phyloP scores from a whole-genome alignment of 352 stramenopile species.

The Phytophthora pisi region DNA sequence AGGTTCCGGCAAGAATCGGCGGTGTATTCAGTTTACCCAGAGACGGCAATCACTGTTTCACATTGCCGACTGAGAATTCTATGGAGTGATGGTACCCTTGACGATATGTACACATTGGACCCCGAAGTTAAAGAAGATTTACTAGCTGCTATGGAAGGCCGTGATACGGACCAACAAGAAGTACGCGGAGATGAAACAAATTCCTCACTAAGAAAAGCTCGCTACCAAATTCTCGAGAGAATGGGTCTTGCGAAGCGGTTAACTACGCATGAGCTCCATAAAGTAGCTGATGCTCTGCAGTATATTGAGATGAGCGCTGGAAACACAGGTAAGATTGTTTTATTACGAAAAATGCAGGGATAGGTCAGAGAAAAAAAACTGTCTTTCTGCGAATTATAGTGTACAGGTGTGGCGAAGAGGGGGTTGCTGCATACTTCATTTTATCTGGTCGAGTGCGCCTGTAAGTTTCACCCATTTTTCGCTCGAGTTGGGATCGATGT shows the following conservation, averaged over 20 bases:
- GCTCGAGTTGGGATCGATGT: background rate
- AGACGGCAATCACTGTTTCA: conserved; percentile 48
- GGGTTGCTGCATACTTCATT: conserved; percentile 10
- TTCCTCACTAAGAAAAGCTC: background rate
- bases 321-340: conserved; percentile 8
- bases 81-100: conserved; percentile 1
- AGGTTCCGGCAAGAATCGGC: conserved; percentile 11
- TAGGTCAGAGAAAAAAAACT: no score
- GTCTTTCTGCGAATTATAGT: conserved; percentile 3
- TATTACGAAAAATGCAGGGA: background rate
- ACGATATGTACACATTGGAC: conserved; percentile 2
- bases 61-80: conserved; percentile 45
- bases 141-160: background rate
- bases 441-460: conserved; percentile 20
- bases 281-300: conserved; percentile 4
- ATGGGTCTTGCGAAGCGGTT: conserved; percentile 12
- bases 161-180: background rate
- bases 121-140: conserved; percentile 3
- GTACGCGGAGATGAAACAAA: background rate
- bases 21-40: conserved; percentile 16
- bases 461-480: conserved; percentile 6
- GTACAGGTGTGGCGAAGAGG: conserved; percentile 15
- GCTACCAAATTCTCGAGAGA: conserved; percentile 15
- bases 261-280: conserved; percentile 10
- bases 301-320: conserved; percentile 6